Base-by-base conservation (phyloP, 2,329 filamentous ascomycete genomes). In the Trichoderma sp. region DNA sequence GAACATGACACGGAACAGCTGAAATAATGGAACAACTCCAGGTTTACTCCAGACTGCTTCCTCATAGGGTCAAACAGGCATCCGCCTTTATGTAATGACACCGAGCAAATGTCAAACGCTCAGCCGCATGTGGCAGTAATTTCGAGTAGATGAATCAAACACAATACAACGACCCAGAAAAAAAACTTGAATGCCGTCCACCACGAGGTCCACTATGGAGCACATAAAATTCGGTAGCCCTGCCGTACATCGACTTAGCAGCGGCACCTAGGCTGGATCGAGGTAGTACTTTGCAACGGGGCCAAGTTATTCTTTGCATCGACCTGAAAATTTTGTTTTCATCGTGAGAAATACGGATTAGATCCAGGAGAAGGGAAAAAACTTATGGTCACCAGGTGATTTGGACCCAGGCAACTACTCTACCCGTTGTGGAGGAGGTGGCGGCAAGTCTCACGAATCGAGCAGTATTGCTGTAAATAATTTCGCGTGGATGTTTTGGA, bases 71-170 rank as follows among this genome's bases (percentile, higher is more conserved):
- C 52, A 58, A 47, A 66, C 53, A 27, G 27, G 16, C 31, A 33
- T 24, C 27, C 14, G 4, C n/a, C 4, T 21, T 57, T 66, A 57
- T 24, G 63, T 66, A 66, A 66, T 57, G 52, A 14, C 63, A 66
- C 63, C 53, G 63, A 66, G 53, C 52, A 35, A n/a, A 40, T 33
- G 19, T 16, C 27, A 43, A 47, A 14, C 52, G 24, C 27, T 33
- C 37, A 47, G 31, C 62, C 62, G 52, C 58, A 66, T 49, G 40
- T 13, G 63, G 63, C 37, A 66, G 63, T 57, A 66, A 66, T 66
- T 49, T 58, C 31, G 63, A 66, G 53, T 27, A 11, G 35, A 33
- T 49, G 35, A 49, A 19, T 35, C 16, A 58, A 40, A 27, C 43
- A 24, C 53, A 58, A 27, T 56, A 35, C 47, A 31, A 10, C 37